phyloP scores from a whole-genome alignment of 2,329 filamentous ascomycete species.

The Fusarium subtropicale region DNA sequence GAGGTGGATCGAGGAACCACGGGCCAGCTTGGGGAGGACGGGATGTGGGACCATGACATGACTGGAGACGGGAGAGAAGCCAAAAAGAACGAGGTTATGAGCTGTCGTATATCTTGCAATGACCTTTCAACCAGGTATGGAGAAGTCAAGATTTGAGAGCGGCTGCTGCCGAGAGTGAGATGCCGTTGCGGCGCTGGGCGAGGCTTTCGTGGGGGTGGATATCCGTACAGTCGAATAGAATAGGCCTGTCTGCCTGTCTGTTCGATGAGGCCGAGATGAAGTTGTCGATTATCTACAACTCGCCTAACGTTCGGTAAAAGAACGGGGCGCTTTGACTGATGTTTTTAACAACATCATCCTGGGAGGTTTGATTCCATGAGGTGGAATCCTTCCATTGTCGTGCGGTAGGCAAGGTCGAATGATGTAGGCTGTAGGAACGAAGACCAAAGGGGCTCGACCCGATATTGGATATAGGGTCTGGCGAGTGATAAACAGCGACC shows the following conservation, averaged over 20 bases:
- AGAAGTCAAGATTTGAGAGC: neutral
- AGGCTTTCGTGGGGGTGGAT: constrained; percentile 12
- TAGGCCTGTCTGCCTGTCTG: neutral
- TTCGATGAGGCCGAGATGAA: constrained; percentile 1
- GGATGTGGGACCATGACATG: constrained; percentile 43
- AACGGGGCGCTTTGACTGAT: constrained; percentile 27
- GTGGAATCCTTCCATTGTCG: constrained; percentile 23
- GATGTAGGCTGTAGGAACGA: constrained; percentile 17
- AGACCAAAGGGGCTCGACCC: constrained; percentile 15
- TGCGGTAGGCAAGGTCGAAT: constrained; percentile 30
- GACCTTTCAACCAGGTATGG: neutral
- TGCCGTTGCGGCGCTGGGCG: constrained; percentile 15
- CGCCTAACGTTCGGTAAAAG: constrained; percentile 34
- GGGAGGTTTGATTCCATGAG: constrained; percentile 20
- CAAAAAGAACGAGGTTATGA: constrained; percentile 34
- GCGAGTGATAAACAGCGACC: neutral
- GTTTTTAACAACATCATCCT: constrained; percentile 18
- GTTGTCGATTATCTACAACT: constrained; percentile 5
- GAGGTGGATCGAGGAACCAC: constrained; percentile 43
- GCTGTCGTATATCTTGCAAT: constrained; percentile 27
- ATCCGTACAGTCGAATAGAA: neutral
- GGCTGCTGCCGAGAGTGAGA: constrained; percentile 21
- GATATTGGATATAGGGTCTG: constrained; percentile 6
- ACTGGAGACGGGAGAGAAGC: constrained; percentile 35
- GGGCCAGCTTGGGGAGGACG: constrained; percentile 44